Evolutionary conservation across 208 protist genomes (phyloP).

Genomic region (Leishmania aethiopica): DNA sequence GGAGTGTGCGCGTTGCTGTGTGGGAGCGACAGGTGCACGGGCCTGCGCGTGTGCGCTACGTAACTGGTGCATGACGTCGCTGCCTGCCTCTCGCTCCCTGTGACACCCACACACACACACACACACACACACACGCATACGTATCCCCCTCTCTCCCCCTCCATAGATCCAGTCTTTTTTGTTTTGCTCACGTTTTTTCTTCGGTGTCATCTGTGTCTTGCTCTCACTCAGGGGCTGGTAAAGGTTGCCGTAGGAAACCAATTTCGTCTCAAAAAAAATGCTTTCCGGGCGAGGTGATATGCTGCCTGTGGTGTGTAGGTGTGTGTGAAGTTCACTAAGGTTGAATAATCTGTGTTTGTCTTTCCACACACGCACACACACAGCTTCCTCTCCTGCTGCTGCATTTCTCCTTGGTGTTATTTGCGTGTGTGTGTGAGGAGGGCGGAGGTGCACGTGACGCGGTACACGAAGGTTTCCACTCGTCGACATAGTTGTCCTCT

Average conservation of each 20-base stretch:
- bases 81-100: not conserved
- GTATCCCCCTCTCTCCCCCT: not conserved
- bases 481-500: not conserved
- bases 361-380: not conserved
- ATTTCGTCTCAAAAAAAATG: not conserved
- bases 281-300: not conserved
- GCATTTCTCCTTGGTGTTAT: not conserved
- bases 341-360: not conserved
- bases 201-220: not conserved
- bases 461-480: not conserved
- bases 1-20: not conserved
- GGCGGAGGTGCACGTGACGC: not conserved
- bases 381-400: not conserved
- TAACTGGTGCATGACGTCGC: not conserved
- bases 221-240: not conserved
- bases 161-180: conserved; percentile 27
- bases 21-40: not conserved
- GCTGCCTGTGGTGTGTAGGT: not conserved
- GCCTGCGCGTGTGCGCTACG: not conserved
- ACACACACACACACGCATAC: not conserved
- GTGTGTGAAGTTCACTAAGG: not conserved
- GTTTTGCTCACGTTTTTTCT: conserved; percentile 11
- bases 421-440: not conserved
- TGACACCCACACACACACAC: too few relatives aligned
- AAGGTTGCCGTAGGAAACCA: not conserved